phyloP scores from a whole-genome alignment of 176 grass and related monocot genomes.

The Triticum urartu region DNA sequence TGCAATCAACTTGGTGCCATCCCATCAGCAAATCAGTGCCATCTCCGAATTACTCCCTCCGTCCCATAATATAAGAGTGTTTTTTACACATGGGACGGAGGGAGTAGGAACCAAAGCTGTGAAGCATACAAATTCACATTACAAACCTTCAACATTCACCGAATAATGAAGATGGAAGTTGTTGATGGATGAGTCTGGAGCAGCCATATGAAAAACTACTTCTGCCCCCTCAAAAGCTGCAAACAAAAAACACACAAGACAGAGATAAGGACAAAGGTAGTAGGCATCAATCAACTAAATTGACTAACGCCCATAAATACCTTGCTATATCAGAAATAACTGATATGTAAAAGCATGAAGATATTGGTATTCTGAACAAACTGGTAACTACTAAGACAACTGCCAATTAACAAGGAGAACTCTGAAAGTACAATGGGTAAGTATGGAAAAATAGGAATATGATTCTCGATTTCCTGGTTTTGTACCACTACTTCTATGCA shows the following conservation, averaged over 20 bases:
- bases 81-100: too few species aligned
- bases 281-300: neutral
- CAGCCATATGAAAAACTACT: conserved; percentile 98
- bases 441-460: neutral
- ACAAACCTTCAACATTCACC: conserved; percentile 91
- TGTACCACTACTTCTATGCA: neutral
- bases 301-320: neutral
- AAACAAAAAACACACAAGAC: conserved; percentile 27
- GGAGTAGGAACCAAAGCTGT: conserved; percentile 10
- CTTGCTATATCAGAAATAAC: neutral
- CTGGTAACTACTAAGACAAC: neutral
- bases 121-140: conserved; percentile 20
- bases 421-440: neutral
- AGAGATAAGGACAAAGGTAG: neutral
- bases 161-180: conserved; percentile 96
- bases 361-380: neutral
- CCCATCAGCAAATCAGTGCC: neutral
- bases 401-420: neutral
- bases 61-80: too few species aligned
- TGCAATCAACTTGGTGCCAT: conserved; percentile 4
- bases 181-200: conserved; percentile 98
- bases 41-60: neutral
- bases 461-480: neutral
- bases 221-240: conserved; percentile 85
- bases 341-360: neutral